Percentiles rank a stretch among this genome's conserved stretches.
These are phyloP conservation scores for Lachnellula occidentalis DNA, from an alignment of 2,329 filamentous ascomycete species.

Conservation along the genomic window DNA sequence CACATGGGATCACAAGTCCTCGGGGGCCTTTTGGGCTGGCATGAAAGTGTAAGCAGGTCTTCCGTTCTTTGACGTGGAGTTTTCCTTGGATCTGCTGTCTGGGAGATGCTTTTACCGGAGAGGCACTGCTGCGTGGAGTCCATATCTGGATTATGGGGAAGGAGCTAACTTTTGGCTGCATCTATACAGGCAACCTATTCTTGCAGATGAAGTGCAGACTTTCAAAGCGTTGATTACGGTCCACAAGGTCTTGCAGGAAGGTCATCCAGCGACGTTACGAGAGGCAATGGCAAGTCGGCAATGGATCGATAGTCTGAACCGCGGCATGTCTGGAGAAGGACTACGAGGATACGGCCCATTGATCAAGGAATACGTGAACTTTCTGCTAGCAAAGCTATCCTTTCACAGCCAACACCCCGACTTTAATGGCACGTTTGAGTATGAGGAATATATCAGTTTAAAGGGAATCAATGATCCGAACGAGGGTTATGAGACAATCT, in stretches of 20 bases:
- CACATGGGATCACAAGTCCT: slow-evolving; percentile 98
- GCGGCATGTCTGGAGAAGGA: slow-evolving; percentile 77
- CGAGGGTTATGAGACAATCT: slow-evolving; percentile 95
- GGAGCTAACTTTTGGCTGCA: slow-evolving; percentile 9
- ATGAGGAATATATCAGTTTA: slow-evolving; percentile 96
- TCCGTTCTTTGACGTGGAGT: slow-evolving; percentile 5
- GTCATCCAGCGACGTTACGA: slow-evolving; percentile 78
- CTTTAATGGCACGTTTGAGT: slow-evolving; percentile 98
- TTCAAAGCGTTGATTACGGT: slow-evolving; percentile 98
- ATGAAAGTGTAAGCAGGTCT: slow-evolving; percentile 81
- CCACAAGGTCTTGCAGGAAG: slow-evolving; percentile 96
- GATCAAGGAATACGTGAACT: slow-evolving; percentile 96
- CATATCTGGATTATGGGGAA: neutral
- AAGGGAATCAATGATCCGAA: slow-evolving; percentile 99
- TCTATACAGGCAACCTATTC: slow-evolving; percentile 74
- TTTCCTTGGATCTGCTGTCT: neutral
- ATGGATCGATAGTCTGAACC: slow-evolving; percentile 89
- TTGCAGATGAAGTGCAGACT: slow-evolving; percentile 96
- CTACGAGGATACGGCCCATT: slow-evolving; percentile 85
- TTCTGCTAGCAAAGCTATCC: slow-evolving; percentile 86
- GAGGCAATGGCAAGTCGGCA: slow-evolving; percentile 83
- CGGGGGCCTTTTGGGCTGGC: slow-evolving; percentile 89
- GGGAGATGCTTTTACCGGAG: neutral
- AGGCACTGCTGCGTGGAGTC: neutral
- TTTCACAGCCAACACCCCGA: slow-evolving; percentile 96